Base-by-base conservation (phyloP, 164 flowering plant genomes). In the Umbellularia californica region DNA sequence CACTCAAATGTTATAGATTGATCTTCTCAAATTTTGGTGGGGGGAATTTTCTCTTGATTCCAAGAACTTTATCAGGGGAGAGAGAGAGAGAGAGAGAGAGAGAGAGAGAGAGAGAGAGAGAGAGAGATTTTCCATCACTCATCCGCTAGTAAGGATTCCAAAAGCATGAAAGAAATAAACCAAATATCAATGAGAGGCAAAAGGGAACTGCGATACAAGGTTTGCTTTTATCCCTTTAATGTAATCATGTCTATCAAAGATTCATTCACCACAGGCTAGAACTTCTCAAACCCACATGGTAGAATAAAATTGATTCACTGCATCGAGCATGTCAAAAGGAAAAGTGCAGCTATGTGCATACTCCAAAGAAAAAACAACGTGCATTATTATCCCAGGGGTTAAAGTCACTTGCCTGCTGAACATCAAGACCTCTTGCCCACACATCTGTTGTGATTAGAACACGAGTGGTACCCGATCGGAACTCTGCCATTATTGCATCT, bases 351-450 rank as follows among this genome's bases (percentile, higher is more conserved):
- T 19, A 13, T 33, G 20, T 22, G 30, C n/a, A 67, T 27, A 30
- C 20, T 35, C 27, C 13, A 50, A 7, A 20, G 17, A 67, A 22
- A 47, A 28, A 41, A n/a, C 55, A 69, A 41, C 10, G 22, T 4
- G 22, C n/a, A 35, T 13, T 47, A n/a, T 10, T 52, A 19, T 67
- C 23, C 10, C 50, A 17, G 55, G 51, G 47, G 35, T 20, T 23
- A 58, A 66, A 55, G 47, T 30, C 24, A 77, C 90, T 81, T 82
- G 84, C 99, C 93, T 95, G 99, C 79, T 95, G 97, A 77, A 95
- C 99, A 87, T 95, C 99, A 73, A 95, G 84, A 58, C 98, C 99
- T 15, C 99, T 85, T 55, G 99, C 98, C 99, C 97, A 93, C 58
- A 95, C 97, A 84, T 95, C 99, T 27, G 97, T 93, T n/a, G 98